phyloP scores from a whole-genome alignment of 2,329 filamentous ascomycete species.

The Torrubiellomyces zombiae region DNA sequence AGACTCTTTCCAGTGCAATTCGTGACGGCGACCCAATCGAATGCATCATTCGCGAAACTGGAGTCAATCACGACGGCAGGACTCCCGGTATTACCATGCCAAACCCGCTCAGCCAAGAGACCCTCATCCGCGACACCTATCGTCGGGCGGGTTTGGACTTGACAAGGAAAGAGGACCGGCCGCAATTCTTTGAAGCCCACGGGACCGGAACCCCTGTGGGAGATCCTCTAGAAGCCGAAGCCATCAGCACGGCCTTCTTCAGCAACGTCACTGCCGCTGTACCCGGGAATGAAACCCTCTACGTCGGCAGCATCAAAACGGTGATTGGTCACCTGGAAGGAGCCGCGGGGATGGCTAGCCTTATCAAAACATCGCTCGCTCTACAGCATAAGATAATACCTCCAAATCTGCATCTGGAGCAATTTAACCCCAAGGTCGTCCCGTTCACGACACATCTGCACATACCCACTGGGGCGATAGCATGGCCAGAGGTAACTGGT shows the following conservation, averaged over 20 bases:
- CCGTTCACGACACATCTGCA: conserved; percentile 9
- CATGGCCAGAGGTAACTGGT: conserved; percentile 8
- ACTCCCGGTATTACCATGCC: conserved; percentile 21
- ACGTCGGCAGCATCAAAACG: conserved; percentile 13
- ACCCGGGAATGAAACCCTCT: conserved; percentile 4
- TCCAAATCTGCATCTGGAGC: conserved; percentile 15
- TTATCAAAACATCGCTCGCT: conserved; percentile 8
- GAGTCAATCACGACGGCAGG: conserved; percentile 22
- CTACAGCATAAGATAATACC: conserved; percentile 9
- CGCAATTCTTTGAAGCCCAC: conserved; percentile 15
- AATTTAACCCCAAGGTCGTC: conserved; percentile 11
- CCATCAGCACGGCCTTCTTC: conserved; percentile 24
- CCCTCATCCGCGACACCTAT: conserved; percentile 14
- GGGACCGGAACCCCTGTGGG: conserved; percentile 21
- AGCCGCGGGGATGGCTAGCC: conserved; percentile 9
- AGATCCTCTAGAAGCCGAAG: conserved; percentile 11
- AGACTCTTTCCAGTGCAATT: conserved; percentile 24
- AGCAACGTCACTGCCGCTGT: not conserved
- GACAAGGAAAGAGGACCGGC: conserved; percentile 8
- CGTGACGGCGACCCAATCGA: conserved; percentile 22
- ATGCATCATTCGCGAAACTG: conserved; percentile 17
- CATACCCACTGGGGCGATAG: conserved; percentile 6
- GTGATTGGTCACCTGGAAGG: conserved; percentile 13
- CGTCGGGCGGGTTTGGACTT: conserved; percentile 12
- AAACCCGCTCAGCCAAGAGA: conserved; percentile 6